These are phyloP conservation scores for Penicillium salamii DNA, from an alignment of 495 filamentous ascomycete genomes.

Conservation along the genomic window DNA sequence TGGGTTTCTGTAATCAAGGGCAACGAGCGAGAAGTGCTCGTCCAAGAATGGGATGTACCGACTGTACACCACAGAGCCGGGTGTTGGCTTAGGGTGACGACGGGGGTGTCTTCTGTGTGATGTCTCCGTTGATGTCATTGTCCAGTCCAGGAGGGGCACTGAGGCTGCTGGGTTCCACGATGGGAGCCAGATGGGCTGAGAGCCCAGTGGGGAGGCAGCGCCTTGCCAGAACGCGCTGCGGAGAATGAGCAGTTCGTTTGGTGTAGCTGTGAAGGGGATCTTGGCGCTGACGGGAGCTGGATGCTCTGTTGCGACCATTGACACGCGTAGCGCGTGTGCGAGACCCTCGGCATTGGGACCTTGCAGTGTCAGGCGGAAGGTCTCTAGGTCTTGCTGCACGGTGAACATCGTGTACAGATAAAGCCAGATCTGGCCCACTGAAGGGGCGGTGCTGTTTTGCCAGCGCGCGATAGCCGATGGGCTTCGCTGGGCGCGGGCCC, in stretches of 20 bases:
- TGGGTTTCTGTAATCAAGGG: conserved; percentile 51
- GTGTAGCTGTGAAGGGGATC: conserved; percentile 15
- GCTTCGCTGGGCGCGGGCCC: conserved; percentile 41
- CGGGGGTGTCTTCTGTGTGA: conserved; percentile 56
- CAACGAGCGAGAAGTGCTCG: conserved; percentile 64
- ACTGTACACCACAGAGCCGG: conserved; percentile 62
- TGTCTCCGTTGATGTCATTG: conserved; percentile 36
- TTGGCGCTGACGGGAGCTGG: conserved; percentile 40
- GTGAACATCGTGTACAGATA: conserved; percentile 58
- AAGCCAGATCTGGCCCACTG: conserved; percentile 60
- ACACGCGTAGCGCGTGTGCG: conserved; percentile 19
- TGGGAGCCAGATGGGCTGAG: conserved; percentile 57
- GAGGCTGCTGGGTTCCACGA: conserved; percentile 15
- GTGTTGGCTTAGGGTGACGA: conserved; percentile 57
- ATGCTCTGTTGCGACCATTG: conserved; percentile 25
- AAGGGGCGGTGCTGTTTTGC: conserved; percentile 36
- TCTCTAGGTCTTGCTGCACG: conserved; percentile 50
- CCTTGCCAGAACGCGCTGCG: conserved; percentile 65
- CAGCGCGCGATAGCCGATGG: conserved; percentile 39
- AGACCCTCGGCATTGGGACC: conserved; percentile 49
- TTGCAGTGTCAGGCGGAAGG: conserved; percentile 47
- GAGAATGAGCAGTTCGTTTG: conserved; percentile 28
- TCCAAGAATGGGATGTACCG: conserved; percentile 66
- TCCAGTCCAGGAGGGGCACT: conserved; percentile 24
- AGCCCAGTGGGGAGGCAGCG: conserved; percentile 60